Percentiles rank a stretch among this genome's conserved stretches.
Conservation (phyloP, 2,329 filamentous ascomycete genomes). For the Dactylellina cionopaga region DNA sequence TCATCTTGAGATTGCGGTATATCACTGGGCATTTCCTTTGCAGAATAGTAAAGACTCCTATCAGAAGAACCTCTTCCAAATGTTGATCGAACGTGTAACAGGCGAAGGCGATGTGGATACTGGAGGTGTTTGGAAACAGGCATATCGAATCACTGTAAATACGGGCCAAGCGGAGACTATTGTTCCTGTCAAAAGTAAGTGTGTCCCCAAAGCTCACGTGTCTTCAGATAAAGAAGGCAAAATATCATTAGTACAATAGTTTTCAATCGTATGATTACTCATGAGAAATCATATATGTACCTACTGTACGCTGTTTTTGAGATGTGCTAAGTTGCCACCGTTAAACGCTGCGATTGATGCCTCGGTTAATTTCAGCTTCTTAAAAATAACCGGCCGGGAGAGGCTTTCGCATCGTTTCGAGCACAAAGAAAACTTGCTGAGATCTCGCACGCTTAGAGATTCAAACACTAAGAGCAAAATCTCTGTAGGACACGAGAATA, state of each 20-base stretch:
- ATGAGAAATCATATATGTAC: too few species aligned
- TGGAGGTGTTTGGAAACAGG: background rate
- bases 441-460: background rate
- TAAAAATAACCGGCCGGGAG: background rate
- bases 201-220: background rate
- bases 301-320: background rate
- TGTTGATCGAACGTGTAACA: background rate
- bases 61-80: background rate
- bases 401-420: background rate
- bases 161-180: background rate
- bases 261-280: background rate
- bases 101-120: background rate
- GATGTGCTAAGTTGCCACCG: background rate
- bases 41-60: background rate
- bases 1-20: background rate
- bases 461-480: background rate
- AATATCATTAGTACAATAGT: background rate
- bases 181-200: background rate
- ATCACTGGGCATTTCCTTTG: background rate
- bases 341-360: background rate
- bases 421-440: background rate
- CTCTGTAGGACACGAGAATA: too few species aligned
- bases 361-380: background rate
- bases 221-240: background rate
- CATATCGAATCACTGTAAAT: background rate